Evolutionary conservation across 345 rosid genomes (phyloP).

Genomic region (Brassica cretica): DNA sequence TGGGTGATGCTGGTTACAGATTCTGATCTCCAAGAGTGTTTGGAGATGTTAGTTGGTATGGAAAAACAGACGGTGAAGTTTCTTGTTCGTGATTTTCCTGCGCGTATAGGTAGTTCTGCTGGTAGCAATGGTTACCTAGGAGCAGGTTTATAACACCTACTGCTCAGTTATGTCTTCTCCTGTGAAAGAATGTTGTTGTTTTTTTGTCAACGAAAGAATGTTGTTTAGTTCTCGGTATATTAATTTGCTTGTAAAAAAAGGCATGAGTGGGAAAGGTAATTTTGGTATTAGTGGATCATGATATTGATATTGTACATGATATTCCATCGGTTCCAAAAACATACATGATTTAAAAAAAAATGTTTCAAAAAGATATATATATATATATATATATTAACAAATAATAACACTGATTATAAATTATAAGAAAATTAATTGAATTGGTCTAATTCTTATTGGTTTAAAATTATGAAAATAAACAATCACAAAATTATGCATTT

Average conservation of each 20-base stretch:
- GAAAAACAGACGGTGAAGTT: conserved; percentile 66
- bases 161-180: conserved; percentile 37
- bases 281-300: conserved; percentile 23
- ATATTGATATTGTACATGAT: conserved; percentile 15
- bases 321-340: neutral
- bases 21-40: conserved; percentile 82
- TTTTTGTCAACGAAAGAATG: conserved; percentile 44
- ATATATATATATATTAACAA: too few species aligned
- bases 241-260: conserved; percentile 15
- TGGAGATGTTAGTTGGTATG: conserved; percentile 58
- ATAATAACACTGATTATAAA: too few species aligned
- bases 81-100: conserved; percentile 61
- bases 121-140: conserved; percentile 58
- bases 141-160: conserved; percentile 35
- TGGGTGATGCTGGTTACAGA: conserved; percentile 84
- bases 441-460: too few species aligned
- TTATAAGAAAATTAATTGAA: too few species aligned
- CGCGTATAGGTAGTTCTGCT: conserved; percentile 61
- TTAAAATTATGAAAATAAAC: too few species aligned
- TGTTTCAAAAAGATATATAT: too few species aligned
- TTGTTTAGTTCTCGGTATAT: conserved; percentile 26
- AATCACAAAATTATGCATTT: too few species aligned
- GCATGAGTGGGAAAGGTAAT: conserved; percentile 17
- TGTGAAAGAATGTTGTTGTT: conserved; percentile 53
- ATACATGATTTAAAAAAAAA: too few species aligned